Base-by-base conservation (phyloP, 805 yeast species). In the Spathaspora passalidarum region DNA sequence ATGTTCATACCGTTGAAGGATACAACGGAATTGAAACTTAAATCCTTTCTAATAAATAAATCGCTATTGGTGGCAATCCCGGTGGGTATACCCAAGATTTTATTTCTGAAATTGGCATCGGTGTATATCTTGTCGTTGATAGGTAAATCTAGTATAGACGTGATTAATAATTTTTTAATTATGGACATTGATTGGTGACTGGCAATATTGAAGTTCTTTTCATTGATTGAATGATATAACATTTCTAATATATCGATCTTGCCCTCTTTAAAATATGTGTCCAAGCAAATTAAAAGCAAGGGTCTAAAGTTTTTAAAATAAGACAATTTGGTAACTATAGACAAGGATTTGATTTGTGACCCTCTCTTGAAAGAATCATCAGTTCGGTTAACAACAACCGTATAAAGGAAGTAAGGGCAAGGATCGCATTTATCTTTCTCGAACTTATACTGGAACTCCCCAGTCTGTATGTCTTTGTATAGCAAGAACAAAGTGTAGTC, bases 221-320 rank as follows among this genome's bases (percentile, higher is more conserved):
- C 50, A 48, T 69, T 71, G 10, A 72, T 53, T 4, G 68, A 54
- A 6, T 56, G 49, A 52, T 59, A 70, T 32, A 72, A 58, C 20
- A 62, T 60, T 21, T 56, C 42, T 35, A 72, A 49, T 18, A 56
- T 55, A 10, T 32, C 19, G 1, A 56, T 17, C 20, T 60, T 55
- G 40, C 56, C 56, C 7, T 43, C 39, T 5, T 56, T 52, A 44
- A 76, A 76, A 52, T 76, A 76, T 38, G 61, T 60, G 56, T 78
- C 82, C 38, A 84, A 66, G 4, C 82, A 71, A 29, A 80, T 71
- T 39, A 79, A 60, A 35, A 84, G 56, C 44, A 83, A 54, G 6
- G 88, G 88, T 55, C 78, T 79, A 63, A 82, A 81, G 32, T 76
- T 73, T 47, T 75, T 75, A 59, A 81, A 80, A 56, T 70, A 79